Base-by-base conservation (phyloP, 106 monocot genomes). In the Chionographis japonica region DNA sequence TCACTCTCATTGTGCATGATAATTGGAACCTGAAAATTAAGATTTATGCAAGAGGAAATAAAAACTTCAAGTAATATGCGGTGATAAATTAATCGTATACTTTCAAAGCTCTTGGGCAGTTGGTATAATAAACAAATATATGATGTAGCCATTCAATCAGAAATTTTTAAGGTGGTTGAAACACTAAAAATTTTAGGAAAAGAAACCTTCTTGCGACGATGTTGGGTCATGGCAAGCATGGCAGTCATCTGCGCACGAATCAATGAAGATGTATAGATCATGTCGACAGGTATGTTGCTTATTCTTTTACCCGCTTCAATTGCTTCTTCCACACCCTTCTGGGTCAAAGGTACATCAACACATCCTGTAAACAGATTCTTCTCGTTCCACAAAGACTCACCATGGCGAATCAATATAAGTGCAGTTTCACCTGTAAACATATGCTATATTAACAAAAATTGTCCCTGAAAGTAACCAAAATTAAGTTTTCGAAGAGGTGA, bases 201-300 rank as follows among this genome's bases (percentile, higher is more conserved):
- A 58, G 49, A 17, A 60, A 95, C 92, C 89, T 92, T 97, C 79
- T 87, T 92, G 57, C 85, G 74, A 49, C 97, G 89, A 80, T 97
- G 97, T 63, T 97, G 97, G 53, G 89, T 89, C 97, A 97, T 89
- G 74, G 92, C 97, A 83, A 97, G 92, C 97, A 97, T 92, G 59
- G 97, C 97, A 69, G 97, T 97, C 97, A 97, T 97, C 57, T 97
- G 92, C 17, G 97, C 92, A 78, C 97, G 97, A 76, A 97, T 97
- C 36, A 97, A 53, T 0, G 83, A 55, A 68, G 97, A 97, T 52
- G 97, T 89, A 68, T 69, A 97, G 19, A 97, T 97, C 67, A 83
- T 76, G 71, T 97, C 97, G 39, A 97, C 75, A 37, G 97, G 95
- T 74, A 97, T 97, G 46, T 92, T 84, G 71, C 84, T 85, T 83